Percentiles rank a stretch among this genome's conserved stretches.
Evolutionary conservation across 2,329 filamentous ascomycete genomes (phyloP).

Genomic region (Lachnellula willkommii): DNA sequence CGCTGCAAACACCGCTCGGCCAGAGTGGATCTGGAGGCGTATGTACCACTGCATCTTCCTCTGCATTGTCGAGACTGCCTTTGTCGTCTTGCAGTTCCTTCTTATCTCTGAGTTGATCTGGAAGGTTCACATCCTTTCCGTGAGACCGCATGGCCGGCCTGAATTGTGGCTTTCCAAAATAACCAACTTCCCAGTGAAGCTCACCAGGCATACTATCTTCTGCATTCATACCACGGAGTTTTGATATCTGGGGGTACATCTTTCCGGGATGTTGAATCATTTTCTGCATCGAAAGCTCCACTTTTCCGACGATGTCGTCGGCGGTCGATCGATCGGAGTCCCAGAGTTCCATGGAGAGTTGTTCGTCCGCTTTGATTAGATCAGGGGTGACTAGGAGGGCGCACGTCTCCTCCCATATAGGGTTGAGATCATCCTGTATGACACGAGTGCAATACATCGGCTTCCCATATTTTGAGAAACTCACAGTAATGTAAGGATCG

Average conservation of each 20-base stretch:
- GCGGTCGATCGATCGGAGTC: conserved; percentile 89
- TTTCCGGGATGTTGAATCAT: conserved; percentile 90
- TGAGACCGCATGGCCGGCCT: conserved; percentile 78
- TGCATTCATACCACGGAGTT: conserved; percentile 74
- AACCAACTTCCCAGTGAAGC: conserved; percentile 93
- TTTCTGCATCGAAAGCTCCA: conserved; percentile 89
- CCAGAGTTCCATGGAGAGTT: conserved; percentile 90
- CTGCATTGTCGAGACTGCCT: conserved; percentile 63
- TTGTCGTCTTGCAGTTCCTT: conserved; percentile 84
- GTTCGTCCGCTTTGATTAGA: conserved; percentile 88
- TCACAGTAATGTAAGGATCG: conserved; percentile 91
- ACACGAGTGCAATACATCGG: conserved; percentile 97
- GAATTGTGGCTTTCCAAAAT: conserved; percentile 87
- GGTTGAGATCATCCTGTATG: conserved; percentile 90
- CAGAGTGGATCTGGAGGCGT: conserved; percentile 95
- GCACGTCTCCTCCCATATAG: conserved; percentile 83
- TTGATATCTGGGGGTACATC: conserved; percentile 87
- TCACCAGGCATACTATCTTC: conserved; percentile 88
- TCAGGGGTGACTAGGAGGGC: conserved; percentile 83
- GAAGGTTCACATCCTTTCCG: conserved; percentile 74
- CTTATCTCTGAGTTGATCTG: conserved; percentile 65
- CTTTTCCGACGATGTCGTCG: conserved; percentile 91
- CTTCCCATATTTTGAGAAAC: conserved; percentile 95
- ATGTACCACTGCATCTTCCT: conserved; percentile 80
- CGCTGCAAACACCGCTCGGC: conserved; percentile 82